phyloP scores from a whole-genome alignment of 2,329 filamentous ascomycete species.

The Alternaria tenuissima region DNA sequence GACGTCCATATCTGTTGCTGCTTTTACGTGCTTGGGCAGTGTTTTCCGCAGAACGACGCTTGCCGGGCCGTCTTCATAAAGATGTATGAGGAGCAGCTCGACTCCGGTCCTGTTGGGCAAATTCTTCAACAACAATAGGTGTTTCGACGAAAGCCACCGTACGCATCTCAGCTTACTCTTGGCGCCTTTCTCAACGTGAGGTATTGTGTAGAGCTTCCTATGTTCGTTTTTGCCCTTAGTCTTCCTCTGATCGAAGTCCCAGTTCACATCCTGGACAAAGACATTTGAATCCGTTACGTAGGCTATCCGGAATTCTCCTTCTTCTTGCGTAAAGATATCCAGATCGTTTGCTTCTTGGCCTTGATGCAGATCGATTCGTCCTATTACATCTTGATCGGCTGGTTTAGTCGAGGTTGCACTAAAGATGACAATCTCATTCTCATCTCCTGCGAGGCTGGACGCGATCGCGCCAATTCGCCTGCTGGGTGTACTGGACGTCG shows the following conservation, averaged over 20 bases:
- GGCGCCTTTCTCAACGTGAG: constrained; percentile 43
- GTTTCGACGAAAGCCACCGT: constrained; percentile 63
- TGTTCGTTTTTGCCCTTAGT: constrained; percentile 41
- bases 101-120: constrained; percentile 62
- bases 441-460: constrained; percentile 74
- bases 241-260: constrained; percentile 56
- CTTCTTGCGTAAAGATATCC: constrained; percentile 70
- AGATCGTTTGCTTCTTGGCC: constrained; percentile 71
- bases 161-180: constrained; percentile 64
- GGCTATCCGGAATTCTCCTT: constrained; percentile 72
- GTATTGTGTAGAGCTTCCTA: constrained; percentile 42
- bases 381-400: constrained; percentile 58
- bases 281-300: constrained; percentile 83
- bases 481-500: constrained; percentile 54
- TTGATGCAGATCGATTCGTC: constrained; percentile 60
- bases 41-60: constrained; percentile 61
- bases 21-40: constrained; percentile 73
- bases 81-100: constrained; percentile 64
- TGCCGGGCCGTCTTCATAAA: constrained; percentile 65
- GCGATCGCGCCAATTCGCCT: constrained; percentile 78
- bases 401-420: constrained; percentile 67
- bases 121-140: constrained; percentile 66
- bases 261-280: constrained; percentile 68
- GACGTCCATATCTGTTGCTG: constrained; percentile 80
- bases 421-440: constrained; percentile 83